These are phyloP conservation scores for Colletotrichum tamarilloi DNA, from an alignment of 2,329 filamentous ascomycete species.

Conservation along the genomic window DNA sequence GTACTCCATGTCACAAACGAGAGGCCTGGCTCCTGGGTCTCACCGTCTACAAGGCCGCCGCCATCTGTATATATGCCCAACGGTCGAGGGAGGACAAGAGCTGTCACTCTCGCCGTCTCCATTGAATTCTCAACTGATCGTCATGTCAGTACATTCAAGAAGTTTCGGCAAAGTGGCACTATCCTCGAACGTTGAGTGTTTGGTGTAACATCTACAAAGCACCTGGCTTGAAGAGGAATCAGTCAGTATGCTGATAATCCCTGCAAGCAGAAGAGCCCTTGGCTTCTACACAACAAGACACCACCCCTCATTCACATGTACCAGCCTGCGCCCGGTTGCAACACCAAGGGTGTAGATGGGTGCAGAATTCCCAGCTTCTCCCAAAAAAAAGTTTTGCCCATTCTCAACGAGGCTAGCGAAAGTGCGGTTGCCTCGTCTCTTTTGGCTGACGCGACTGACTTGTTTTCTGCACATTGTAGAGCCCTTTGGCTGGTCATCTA, in stretches of 20 bases:
- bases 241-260: neutral
- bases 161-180: neutral
- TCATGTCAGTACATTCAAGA: neutral
- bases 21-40: neutral
- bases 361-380: constrained; percentile 10
- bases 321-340: neutral
- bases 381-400: neutral
- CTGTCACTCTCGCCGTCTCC: neutral
- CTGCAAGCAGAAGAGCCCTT: neutral
- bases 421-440: constrained; percentile 3
- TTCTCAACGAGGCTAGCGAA: neutral
- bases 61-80: neutral
- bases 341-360: neutral
- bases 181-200: neutral
- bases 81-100: neutral
- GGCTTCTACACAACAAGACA: neutral
- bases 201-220: neutral
- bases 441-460: neutral
- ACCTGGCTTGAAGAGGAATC: neutral
- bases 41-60: neutral
- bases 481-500: neutral
- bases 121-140: neutral
- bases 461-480: neutral
- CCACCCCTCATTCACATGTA: neutral
- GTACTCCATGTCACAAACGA: constrained; percentile 1